Evolutionary conservation across 768 basidiomycete genomes (phyloP).

Genomic region (Psilocybe azurescens): DNA sequence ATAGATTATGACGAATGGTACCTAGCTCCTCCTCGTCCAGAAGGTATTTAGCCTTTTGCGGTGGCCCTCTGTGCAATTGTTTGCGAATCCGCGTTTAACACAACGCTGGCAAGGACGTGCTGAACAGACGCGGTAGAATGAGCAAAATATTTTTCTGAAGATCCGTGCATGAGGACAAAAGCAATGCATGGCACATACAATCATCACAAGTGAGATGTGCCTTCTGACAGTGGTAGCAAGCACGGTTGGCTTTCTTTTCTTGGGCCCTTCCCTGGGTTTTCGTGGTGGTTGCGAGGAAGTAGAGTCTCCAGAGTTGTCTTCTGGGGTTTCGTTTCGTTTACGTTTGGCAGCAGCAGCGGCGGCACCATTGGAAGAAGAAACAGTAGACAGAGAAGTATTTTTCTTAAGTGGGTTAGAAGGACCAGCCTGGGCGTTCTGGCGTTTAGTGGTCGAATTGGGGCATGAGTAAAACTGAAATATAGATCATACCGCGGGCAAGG

Average conservation of each 20-base stretch:
- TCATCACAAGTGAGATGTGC: conserved; percentile 99
- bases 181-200: conserved; percentile 59
- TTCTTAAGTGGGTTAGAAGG: conserved; percentile 48
- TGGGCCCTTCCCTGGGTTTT: conserved; percentile 75
- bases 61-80: conserved; percentile 90
- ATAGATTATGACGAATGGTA: conserved; percentile 40
- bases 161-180: conserved; percentile 24
- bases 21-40: conserved; percentile 93
- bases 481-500: conserved; percentile 27
- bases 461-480: conserved; percentile 41
- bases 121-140: conserved; percentile 38
- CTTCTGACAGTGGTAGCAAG: conserved; percentile 96
- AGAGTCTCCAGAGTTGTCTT: conserved; percentile 56
- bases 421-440: conserved; percentile 47
- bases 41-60: conserved; percentile 99
- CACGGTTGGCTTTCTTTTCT: conserved; percentile 96
- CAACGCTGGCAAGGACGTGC: conserved; percentile 97
- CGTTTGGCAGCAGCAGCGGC: conserved; percentile 48
- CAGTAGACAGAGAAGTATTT: conserved; percentile 31
- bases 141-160: conserved; percentile 15
- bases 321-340: conserved; percentile 65
- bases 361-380: conserved; percentile 17
- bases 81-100: conserved; percentile 89
- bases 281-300: conserved; percentile 43
- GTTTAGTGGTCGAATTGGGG: conserved; percentile 34